Conservation (phyloP, 1,284 basidiomycete genomes). For the Leccinum cinnamomeum region DNA sequence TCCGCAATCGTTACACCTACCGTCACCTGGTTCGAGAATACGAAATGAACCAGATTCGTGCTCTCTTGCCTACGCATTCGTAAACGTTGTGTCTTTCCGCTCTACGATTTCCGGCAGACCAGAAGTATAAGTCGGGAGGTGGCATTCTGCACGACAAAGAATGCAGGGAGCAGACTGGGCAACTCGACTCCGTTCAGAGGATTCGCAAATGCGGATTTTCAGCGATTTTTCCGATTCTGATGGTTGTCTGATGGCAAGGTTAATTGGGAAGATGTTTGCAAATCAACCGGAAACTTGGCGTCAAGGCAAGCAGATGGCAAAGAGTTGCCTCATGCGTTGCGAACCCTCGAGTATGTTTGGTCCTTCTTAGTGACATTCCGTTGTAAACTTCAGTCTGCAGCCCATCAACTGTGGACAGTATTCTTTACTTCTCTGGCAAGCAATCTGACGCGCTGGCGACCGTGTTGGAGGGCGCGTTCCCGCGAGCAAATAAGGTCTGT, state of each 20-base stretch:
- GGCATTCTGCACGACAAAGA: constrained; percentile 51
- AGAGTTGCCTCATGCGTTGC: constrained; percentile 16
- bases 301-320: not conserved
- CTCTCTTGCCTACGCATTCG: constrained; percentile 49
- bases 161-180: constrained; percentile 18
- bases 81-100: constrained; percentile 49
- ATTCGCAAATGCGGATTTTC: constrained; percentile 11
- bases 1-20: not conserved
- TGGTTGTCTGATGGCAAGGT: constrained; percentile 17
- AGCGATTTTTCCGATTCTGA: constrained; percentile 20
- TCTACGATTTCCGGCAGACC: constrained; percentile 58
- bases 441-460: constrained; percentile 63
- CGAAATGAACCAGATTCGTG: constrained; percentile 40
- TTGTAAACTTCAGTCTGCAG: constrained; percentile 12
- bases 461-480: constrained; percentile 47
- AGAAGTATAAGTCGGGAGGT: constrained; percentile 64
- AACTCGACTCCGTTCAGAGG: constrained; percentile 21
- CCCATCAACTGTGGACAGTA: constrained; percentile 14
- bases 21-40: constrained; percentile 4
- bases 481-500: constrained; percentile 53
- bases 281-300: constrained; percentile 24
- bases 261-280: constrained; percentile 58
- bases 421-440: constrained; percentile 65
- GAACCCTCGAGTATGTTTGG: constrained; percentile 22
- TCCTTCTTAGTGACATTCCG: not conserved